Evolutionary conservation across 768 basidiomycete species (phyloP).

Genomic region (Suillus fuscotomentosus): DNA sequence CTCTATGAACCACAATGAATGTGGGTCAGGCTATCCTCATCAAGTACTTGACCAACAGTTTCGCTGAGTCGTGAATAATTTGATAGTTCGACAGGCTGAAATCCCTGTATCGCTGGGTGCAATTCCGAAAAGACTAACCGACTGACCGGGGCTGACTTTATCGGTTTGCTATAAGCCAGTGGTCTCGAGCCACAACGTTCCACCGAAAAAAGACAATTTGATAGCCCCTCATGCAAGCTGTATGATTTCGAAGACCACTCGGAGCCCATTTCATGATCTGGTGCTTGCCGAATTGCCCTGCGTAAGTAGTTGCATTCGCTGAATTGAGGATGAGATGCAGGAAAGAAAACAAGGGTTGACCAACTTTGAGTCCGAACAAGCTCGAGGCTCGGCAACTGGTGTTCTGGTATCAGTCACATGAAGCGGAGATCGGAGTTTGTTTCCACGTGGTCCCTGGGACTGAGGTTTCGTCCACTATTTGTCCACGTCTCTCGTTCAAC

Average conservation of each 20-base stretch:
- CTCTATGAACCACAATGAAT: not conserved
- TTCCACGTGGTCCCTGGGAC: constrained; percentile 6
- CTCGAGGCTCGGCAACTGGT: not conserved
- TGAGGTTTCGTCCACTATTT: constrained; percentile 1
- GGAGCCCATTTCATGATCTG: not conserved
- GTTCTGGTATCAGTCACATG: not conserved
- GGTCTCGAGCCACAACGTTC: not conserved
- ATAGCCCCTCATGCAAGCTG: not conserved
- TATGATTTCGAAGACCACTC: not conserved
- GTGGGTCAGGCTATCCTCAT: not conserved
- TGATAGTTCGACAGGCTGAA: not conserved
- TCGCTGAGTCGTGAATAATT: not conserved
- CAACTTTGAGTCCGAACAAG: not conserved
- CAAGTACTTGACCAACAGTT: not conserved
- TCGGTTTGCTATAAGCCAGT: not conserved
- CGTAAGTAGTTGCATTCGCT: not conserved
- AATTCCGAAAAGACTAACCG: no score
- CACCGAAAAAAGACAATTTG: not conserved
- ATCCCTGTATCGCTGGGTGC: not conserved
- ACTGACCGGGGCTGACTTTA: not conserved
- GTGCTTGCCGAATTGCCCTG: not conserved
- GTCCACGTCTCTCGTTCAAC: constrained; percentile 6
- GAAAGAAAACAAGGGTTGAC: not conserved
- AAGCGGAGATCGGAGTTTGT: constrained; percentile 1
- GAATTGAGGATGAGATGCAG: not conserved